Conservation (phyloP, 306 rosid genomes). For the Cucurbita maxima region DNA sequence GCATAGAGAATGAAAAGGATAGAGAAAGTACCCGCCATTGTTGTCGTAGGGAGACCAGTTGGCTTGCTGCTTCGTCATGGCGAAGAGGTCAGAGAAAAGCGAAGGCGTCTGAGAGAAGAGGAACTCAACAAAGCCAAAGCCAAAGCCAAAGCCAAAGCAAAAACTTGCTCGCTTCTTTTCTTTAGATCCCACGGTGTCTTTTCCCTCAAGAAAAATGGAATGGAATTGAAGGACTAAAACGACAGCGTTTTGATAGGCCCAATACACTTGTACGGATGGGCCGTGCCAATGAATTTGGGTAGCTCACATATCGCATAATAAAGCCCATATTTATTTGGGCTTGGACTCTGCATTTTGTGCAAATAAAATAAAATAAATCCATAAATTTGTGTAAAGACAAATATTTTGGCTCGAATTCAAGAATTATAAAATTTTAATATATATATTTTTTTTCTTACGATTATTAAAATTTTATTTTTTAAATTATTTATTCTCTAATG, state of each 20-base stretch:
- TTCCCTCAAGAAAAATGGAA: slow-evolving; percentile 29
- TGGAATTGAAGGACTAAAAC: neutral
- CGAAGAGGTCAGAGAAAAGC: neutral
- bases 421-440: too few species aligned
- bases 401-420: too few species aligned
- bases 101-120: slow-evolving; percentile 1
- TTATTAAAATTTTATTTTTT: too few species aligned
- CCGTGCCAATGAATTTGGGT: neutral
- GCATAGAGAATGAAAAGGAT: neutral
- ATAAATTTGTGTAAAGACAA: too few species aligned
- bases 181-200: slow-evolving; percentile 35
- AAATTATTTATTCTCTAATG: too few species aligned
- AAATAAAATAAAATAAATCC: neutral
- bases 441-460: too few species aligned
- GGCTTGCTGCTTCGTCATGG: slow-evolving; percentile 73
- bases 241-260: neutral
- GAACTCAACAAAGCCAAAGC: neutral
- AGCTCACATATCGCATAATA: neutral
- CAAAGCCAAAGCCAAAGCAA: neutral
- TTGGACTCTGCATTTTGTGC: neutral
- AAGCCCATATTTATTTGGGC: neutral
- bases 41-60: slow-evolving; percentile 95
- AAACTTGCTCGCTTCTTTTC: neutral
- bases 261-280: neutral
- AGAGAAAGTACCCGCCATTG: slow-evolving; percentile 69